A percentile compares a stretch with the other conserved stretches of the same genome.
phyloP scores from a whole-genome alignment of 805 yeast genomes.

The Komagataella pastoris region DNA sequence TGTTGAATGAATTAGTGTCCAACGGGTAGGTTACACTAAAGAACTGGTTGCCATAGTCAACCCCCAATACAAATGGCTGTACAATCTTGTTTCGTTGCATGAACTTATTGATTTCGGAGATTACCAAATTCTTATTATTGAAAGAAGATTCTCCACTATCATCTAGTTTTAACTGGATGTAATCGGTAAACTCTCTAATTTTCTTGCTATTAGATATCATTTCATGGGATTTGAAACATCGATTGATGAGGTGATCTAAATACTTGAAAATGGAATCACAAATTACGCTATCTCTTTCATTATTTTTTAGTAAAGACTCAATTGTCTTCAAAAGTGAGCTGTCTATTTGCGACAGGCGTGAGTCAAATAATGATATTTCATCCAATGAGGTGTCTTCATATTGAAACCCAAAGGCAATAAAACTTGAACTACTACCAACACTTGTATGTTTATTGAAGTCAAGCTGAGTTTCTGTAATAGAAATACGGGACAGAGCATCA shows the following conservation, averaged over 20 bases:
- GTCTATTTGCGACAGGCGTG: not conserved
- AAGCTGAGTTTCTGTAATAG: not conserved
- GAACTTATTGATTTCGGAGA: slow-evolving; percentile 10
- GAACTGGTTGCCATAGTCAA: slow-evolving; percentile 9
- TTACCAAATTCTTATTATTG: not conserved
- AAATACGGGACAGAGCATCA: no score
- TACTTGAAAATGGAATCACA: not conserved
- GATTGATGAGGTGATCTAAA: not conserved
- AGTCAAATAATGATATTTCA: not conserved
- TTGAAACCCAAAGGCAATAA: not conserved
- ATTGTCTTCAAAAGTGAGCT: not conserved
- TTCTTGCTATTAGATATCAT: not conserved
- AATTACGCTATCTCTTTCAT: not conserved
- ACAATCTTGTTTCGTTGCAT: slow-evolving; percentile 11
- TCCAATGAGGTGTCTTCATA: not conserved
- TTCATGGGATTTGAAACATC: not conserved
- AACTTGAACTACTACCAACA: not conserved
- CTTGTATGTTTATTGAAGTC: not conserved
- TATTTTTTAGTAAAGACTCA: not conserved
- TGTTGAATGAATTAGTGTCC: slow-evolving; percentile 9
- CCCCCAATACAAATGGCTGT: slow-evolving; percentile 15
- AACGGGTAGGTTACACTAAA: slow-evolving; percentile 8
- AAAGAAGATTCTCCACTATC: not conserved
- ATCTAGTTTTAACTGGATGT: not conserved
- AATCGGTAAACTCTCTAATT: not conserved